Base-by-base conservation (phyloP, 177 flowering plant genomes). In the Vitis hybrid region DNA sequence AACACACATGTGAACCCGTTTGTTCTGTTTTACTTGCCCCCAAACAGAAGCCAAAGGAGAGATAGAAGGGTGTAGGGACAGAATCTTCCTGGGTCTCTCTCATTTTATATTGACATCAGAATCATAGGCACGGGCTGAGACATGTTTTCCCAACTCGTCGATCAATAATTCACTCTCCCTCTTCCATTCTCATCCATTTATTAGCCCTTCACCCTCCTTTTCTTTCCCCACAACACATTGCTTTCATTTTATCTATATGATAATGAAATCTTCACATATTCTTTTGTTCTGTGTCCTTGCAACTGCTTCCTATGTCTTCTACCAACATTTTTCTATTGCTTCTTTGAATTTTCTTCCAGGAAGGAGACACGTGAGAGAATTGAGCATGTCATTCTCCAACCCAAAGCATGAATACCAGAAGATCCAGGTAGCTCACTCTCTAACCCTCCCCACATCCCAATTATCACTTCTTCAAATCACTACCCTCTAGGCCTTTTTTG, bases 61-160 rank as follows among this genome's bases (percentile, higher is more conserved):
- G 70, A 59, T 65, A 39, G 20, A 66, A 8, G n/a, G 3, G 9
- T 39, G 45, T 39, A 1, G 59, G 45, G 65, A 68, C 45, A 65
- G 45, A 39, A 39, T 39, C 45, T 7, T 39, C 45, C 45, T 39
- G 45, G 67, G 67, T 63, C 60, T 69, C 66, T 51, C 51, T 52
- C 51, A 26, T 33, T 59, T 68, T 59, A 13, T 51, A 62, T 61
- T 12, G 29, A 15, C 58, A 69, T 48, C 66, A 71, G 56, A 65
- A 72, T 57, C 71, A 73, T 56, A 56, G 51, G 82, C 74, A 81
- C 78, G 81, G 80, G 79, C 73, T 50, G 10, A 51, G 75, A 66
- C 84, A 79, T 79, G 80, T 76, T 67, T 73, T 78, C 74, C 68
- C 68, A 65, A 15, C 72, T 70, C 65, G 70, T 75, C 58, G 15